These are phyloP conservation scores for Geranomyces michiganensis DNA, from an alignment of 192 early-diverging fungal species.

Conservation along the genomic window DNA sequence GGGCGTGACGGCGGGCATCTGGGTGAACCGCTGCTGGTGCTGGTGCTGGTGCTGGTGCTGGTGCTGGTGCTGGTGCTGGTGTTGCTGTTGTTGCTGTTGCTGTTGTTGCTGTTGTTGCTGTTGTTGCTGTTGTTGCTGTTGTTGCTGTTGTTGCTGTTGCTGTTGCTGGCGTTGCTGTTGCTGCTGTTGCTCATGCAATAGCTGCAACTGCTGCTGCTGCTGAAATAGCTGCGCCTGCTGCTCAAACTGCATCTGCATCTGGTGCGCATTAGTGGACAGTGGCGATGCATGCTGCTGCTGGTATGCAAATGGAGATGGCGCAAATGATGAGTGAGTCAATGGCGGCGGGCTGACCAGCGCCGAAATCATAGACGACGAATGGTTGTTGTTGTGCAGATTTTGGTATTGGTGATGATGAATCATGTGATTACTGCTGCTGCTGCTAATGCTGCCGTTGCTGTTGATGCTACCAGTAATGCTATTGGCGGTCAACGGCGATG, in stretches of 20 bases:
- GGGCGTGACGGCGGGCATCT: not conserved
- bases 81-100: conserved; percentile 1
- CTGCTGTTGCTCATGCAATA: not conserved
- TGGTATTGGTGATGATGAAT: too few relatives aligned
- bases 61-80: not conserved
- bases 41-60: not conserved
- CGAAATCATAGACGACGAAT: not conserved
- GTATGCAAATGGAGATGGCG: not conserved
- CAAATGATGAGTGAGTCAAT: not conserved
- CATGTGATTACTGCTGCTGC: not conserved
- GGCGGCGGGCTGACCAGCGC: conserved; percentile 1
- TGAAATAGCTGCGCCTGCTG: not conserved
- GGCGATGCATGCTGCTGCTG: not conserved
- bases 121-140: not conserved
- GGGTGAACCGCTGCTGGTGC: conserved; percentile 2
- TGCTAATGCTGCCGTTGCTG: not conserved
- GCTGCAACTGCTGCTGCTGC: not conserved
- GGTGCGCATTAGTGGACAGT: not conserved
- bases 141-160: not conserved
- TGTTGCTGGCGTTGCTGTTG: not conserved
- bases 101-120: not conserved
- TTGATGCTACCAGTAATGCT: not conserved
- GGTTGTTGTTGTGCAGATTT: not conserved
- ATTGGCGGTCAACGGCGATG: not conserved
- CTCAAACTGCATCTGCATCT: conserved; percentile 5